Base-by-base conservation (phyloP, 2,329 filamentous ascomycete species). In the Drechslera avenae region DNA sequence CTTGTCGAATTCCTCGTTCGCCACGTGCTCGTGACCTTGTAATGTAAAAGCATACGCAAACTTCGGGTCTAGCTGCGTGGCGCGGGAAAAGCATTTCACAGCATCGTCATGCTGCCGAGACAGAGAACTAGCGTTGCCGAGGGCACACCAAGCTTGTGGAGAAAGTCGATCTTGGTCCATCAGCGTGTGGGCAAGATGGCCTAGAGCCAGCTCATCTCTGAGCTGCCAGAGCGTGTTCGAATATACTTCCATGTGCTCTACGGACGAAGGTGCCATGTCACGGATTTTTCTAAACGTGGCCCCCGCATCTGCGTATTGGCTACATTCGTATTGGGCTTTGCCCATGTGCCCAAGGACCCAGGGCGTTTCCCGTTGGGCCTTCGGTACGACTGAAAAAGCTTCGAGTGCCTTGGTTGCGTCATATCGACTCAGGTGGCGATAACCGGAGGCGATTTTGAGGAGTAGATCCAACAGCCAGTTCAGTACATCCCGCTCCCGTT, bases 161-260 rank as follows among this genome's bases (percentile, higher is more conserved):
- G 92, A 93, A 58, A 94, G 81, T 77, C 92, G 94, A 52, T 91
- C 89, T 13, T 89, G 80, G 59, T 97, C 93, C 43, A 96, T 83
- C 33, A 97, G 81, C 65, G 95, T 90, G 67, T 97, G 93, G 0
- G 93, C 91, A 21, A 99, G 81, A 74, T 94, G 96, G 0, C 93
- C 92, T 17, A 99, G 81, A 54, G 97, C 90, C 0, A 91, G 89
- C 68, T 97, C 93, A 57, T 89, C 87, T 74, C 96, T 96, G 56
- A 97, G 78, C 73, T 97, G 92, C 94, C 95, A 99, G n/a, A 99
- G 81, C n/a, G 96, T 88, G 0, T 94, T 99, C 12, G 93, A 97
- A 75, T 96, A 99, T 30, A 97, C 87, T 70, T 99, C 94, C 92
- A 97, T 97, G 67, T 97, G 92, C 68, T 96, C 89, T 36, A 95